phyloP scores from a whole-genome alignment of 2,329 filamentous ascomycete genomes.

The Apiospora sp. region DNA sequence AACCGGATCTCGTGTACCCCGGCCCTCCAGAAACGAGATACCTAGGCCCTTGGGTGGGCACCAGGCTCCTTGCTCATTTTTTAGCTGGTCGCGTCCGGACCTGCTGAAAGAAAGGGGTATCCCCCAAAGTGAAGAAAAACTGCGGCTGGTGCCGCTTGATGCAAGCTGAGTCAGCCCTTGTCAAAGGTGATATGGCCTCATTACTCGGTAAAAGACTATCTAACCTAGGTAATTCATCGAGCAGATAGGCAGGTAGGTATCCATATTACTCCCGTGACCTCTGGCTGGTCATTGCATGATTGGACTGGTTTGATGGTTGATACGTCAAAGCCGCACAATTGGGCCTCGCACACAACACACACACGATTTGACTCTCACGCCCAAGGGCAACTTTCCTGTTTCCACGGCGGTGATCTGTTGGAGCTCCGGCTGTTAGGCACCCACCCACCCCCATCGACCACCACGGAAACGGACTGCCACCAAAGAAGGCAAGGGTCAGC shows the following conservation, averaged over 20 bases:
- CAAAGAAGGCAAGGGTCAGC: neutral
- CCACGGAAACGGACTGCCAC: neutral
- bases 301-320: neutral
- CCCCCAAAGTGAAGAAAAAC: neutral
- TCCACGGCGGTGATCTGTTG: neutral
- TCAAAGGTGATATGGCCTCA: neutral
- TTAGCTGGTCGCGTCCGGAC: neutral
- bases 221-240: neutral
- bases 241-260: neutral
- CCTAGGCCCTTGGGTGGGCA: conserved; percentile 4
- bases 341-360: conserved; percentile 3
- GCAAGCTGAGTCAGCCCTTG: conserved; percentile 15
- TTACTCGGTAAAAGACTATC: conserved; percentile 10
- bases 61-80: neutral
- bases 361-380: neutral
- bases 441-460: neutral
- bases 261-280: neutral
- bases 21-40: neutral
- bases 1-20: conserved; percentile 15
- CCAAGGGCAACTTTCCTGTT: neutral
- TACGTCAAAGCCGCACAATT: neutral
- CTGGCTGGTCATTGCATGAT: neutral
- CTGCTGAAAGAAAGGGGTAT: conserved; percentile 2
- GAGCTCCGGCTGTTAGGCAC: conserved; percentile 10
- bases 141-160: conserved; percentile 16